Evolutionary conservation across 495 filamentous ascomycete genomes (phyloP), one percentile per base, ranked within the genome.

Genomic region (Recurvomyces mirabilis): DNA sequence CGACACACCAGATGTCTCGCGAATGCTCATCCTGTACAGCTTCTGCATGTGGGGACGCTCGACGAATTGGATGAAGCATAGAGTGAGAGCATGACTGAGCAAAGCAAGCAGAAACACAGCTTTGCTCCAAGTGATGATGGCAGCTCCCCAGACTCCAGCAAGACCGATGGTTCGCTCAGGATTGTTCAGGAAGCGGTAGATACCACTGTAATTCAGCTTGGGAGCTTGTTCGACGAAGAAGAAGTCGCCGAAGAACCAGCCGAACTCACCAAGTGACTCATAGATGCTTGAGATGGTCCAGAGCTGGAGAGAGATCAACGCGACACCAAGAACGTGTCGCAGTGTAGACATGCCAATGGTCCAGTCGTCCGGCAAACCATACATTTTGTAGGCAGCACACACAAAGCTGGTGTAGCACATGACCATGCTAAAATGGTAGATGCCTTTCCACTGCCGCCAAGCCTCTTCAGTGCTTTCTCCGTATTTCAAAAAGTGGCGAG

Each of bases 211-310:
- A 17, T 84, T 96, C 37, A 96, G 72, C 55, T 93, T 93, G 17
- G 76, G 80, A 9, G 77, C 75, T 38, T 80, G 73, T 51, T 93
- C 87, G 65, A 94, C 95, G n/a, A n/a, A n/a, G 68, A 87, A 87
- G 69, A 98, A 98, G 61, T 98, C 91, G 11, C 91, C 91, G 56
- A 86, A 98, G 70, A 96, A 98, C 91, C 93, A 98, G 52, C 93
- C 93, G 58, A 95, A 96, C 58, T 98, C 91, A 32, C 89, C 89
- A 1, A 96, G 78, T 4, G 89, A 94, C 13, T 94, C 87, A 64
- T 95, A 93, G 47, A 96, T 93, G 60, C 87, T 94, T 47, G 84
- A 64, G 4, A 83, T 79, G 3, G 89, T 95, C 93, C 93, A 98
- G 10, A 89, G 64, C 58, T 98, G 91, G 35, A 98, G 71, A 12